Conservation (phyloP, 495 filamentous ascomycete genomes). For the Aspergillus nidulans region DNA sequence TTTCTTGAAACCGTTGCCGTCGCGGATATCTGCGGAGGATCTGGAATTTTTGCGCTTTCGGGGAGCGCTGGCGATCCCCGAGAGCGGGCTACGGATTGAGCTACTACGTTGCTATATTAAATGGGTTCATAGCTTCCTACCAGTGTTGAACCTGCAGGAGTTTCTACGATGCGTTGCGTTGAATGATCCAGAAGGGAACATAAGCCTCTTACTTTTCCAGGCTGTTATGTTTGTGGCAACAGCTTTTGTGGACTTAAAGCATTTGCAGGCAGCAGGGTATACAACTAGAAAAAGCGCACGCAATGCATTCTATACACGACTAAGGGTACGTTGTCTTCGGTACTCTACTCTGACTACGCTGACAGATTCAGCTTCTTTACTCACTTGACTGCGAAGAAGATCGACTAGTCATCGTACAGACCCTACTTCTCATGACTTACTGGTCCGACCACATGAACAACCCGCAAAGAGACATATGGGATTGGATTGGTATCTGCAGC, state of each 20-base stretch:
- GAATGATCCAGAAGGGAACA: slow-evolving; percentile 56
- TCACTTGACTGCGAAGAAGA: slow-evolving; percentile 81
- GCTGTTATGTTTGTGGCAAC: slow-evolving; percentile 77
- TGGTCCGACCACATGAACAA: slow-evolving; percentile 67
- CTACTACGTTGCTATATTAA: slow-evolving; percentile 70
- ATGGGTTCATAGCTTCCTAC: slow-evolving; percentile 85
- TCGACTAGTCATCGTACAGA: slow-evolving; percentile 72
- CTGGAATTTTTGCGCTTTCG: slow-evolving; percentile 67
- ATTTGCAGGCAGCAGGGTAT: slow-evolving; percentile 66
- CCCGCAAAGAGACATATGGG: slow-evolving; percentile 74
- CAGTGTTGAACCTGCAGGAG: slow-evolving; percentile 67
- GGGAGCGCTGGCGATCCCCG: slow-evolving; percentile 66
- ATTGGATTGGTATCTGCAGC: slow-evolving; percentile 82
- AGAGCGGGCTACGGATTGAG: slow-evolving; percentile 60
- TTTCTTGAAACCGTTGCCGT: slow-evolving; percentile 48
- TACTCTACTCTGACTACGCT: slow-evolving; percentile 1
- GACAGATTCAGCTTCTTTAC: slow-evolving; percentile 53
- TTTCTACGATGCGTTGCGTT: slow-evolving; percentile 58
- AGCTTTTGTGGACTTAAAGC: slow-evolving; percentile 67
- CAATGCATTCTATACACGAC: slow-evolving; percentile 68
- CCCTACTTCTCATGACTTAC: slow-evolving; percentile 77
- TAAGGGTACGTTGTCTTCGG: slow-evolving; percentile 52
- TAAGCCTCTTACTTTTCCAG: slow-evolving; percentile 74
- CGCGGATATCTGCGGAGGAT: slow-evolving; percentile 62
- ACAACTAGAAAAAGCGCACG: slow-evolving; percentile 65